Conservation (phyloP, 352 stramenopile genomes). For the Phytophthora pini region DNA sequence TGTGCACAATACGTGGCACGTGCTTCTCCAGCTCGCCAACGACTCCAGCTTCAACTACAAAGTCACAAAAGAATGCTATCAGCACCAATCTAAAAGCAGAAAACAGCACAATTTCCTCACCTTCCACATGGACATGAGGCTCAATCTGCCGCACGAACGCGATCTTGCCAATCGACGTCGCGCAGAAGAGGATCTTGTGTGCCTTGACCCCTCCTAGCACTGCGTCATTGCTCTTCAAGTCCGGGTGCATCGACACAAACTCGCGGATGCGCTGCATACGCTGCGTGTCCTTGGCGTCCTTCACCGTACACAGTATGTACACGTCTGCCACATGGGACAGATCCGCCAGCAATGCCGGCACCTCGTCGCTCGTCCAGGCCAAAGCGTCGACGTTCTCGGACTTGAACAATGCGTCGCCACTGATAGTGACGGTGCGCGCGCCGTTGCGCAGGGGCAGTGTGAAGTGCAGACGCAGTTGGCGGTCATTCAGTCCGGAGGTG, state of each 20-base stretch:
- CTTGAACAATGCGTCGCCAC: conserved; percentile 58
- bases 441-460: conserved; percentile 69
- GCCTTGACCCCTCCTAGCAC: conserved; percentile 41
- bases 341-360: conserved; percentile 57
- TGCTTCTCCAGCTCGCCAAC: conserved; percentile 78
- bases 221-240: conserved; percentile 35
- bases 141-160: conserved; percentile 90
- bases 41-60: conserved; percentile 57
- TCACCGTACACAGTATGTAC: conserved; percentile 65
- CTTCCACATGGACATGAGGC: conserved; percentile 84
- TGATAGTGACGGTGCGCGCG: conserved; percentile 73
- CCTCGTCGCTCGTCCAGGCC: conserved; percentile 57
- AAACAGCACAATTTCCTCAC: conserved; percentile 28
- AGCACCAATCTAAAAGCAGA: background rate
- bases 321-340: conserved; percentile 69
- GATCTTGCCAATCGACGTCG: conserved; percentile 76
- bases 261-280: conserved; percentile 53
- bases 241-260: conserved; percentile 46
- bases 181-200: conserved; percentile 88
- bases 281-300: conserved; percentile 34
- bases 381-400: conserved; percentile 28
- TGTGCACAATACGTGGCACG: conserved; percentile 74
- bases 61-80: conserved; percentile 11
- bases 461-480: conserved; percentile 64
- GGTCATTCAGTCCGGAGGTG: conserved; percentile 51